A percentile compares a stretch with the other conserved stretches of the same genome.
Evolutionary conservation across 2,329 filamentous ascomycete species (phyloP).

Genomic region (Aspergillus fructus): DNA sequence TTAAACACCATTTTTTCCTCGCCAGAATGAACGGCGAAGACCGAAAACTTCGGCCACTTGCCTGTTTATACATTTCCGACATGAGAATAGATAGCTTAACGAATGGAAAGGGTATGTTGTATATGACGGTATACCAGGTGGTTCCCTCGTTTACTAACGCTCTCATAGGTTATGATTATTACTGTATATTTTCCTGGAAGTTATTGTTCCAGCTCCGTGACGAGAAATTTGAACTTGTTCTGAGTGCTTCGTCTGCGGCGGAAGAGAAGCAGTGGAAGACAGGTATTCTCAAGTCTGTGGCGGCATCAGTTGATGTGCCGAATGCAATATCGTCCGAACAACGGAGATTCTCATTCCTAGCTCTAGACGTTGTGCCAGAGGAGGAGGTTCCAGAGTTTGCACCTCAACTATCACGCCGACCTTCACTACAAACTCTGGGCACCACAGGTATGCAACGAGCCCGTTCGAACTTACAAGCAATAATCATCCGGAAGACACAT

Average conservation of each 20-base stretch:
- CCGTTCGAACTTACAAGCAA: conserved; percentile 67
- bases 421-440: conserved; percentile 77
- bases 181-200: conserved; percentile 88
- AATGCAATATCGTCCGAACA: conserved; percentile 40
- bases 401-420: conserved; percentile 52
- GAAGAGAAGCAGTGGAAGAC: conserved; percentile 81
- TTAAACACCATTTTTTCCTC: conserved; percentile 74
- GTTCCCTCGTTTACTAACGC: conserved; percentile 11
- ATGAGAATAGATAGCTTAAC: conserved; percentile 37
- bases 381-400: conserved; percentile 73
- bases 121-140: neutral
- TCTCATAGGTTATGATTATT: conserved; percentile 73
- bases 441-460: conserved; percentile 72
- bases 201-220: conserved; percentile 75
- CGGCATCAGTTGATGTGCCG: conserved; percentile 51
- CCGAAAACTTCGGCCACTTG: conserved; percentile 69
- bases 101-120: conserved; percentile 38
- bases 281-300: conserved; percentile 58
- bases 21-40: conserved; percentile 66
- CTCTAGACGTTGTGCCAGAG: conserved; percentile 69
- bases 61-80: conserved; percentile 64
- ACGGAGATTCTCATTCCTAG: conserved; percentile 45
- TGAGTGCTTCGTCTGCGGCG: conserved; percentile 78
- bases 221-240: conserved; percentile 77
- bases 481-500: conserved; percentile 84